phyloP scores from a whole-genome alignment of 306 rosid genomes.

The Quercus cerris region DNA sequence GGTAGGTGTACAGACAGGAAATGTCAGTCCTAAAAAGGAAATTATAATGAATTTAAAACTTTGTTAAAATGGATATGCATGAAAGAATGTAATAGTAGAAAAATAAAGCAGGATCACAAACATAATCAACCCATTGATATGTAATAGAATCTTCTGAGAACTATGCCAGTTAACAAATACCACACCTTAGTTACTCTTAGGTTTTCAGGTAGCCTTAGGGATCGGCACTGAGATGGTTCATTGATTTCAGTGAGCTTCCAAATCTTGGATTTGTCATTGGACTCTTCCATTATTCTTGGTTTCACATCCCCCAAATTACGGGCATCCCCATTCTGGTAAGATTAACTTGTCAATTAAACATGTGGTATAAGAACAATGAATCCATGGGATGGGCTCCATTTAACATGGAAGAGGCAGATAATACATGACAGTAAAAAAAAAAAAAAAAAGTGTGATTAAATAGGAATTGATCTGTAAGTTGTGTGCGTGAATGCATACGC shows the following conservation, averaged over 20 bases:
- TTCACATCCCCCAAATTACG: slow-evolving; percentile 88
- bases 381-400: not conserved
- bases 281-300: slow-evolving; percentile 90
- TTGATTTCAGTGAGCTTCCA: slow-evolving; percentile 94
- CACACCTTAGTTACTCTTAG: slow-evolving; percentile 72
- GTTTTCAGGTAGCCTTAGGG: slow-evolving; percentile 88
- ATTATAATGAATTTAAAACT: not conserved
- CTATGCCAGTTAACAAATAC: not conserved
- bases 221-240: slow-evolving; percentile 85
- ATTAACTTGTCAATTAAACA: slow-evolving; percentile 12
- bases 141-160: not conserved
- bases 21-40: not conserved
- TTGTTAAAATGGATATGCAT: not conserved
- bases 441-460: not conserved
- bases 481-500: no score
- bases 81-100: not conserved
- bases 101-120: not conserved
- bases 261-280: slow-evolving; percentile 93
- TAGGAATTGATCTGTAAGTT: not conserved
- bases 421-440: not conserved
- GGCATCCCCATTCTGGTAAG: slow-evolving; percentile 79
- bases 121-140: not conserved
- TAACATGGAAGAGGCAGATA: not conserved
- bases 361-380: not conserved
- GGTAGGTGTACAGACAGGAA: not conserved